Percentiles rank a stretch among this genome's conserved stretches.
phyloP scores from a whole-genome alignment of 2,329 filamentous ascomycete genomes.

The Neocatenulostroma microsporum region DNA sequence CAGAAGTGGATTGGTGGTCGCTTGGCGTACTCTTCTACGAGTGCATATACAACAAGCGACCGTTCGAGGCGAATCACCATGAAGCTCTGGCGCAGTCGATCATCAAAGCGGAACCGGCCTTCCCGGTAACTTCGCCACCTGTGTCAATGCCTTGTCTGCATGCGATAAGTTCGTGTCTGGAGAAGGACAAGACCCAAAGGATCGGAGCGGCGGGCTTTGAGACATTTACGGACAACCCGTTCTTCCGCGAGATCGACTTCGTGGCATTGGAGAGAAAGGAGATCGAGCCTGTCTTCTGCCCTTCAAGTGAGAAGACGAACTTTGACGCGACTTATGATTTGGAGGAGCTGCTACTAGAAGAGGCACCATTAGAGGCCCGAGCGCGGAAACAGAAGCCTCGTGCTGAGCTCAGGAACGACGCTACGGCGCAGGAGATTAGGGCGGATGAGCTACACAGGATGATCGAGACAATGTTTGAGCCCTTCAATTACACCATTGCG shows the following conservation, averaged over 20 bases:
- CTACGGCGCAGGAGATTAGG: conserved; percentile 86
- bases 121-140: conserved; percentile 84
- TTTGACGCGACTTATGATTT: conserved; percentile 98
- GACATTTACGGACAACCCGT: conserved; percentile 78
- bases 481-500: conserved; percentile 87
- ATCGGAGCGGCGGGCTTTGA: conserved; percentile 78
- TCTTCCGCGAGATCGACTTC: conserved; percentile 84
- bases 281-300: conserved; percentile 83
- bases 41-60: conserved; percentile 98
- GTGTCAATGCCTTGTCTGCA: conserved; percentile 84
- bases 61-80: conserved; percentile 86
- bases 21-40: conserved; percentile 97
- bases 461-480: conserved; percentile 89
- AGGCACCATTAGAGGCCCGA: conserved; percentile 87
- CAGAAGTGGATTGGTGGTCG: conserved; percentile 97
- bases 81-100: conserved; percentile 73
- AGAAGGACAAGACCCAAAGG: conserved; percentile 68
- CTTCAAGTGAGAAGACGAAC: conserved; percentile 96
- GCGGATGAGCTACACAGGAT: conserved; percentile 89
- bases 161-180: conserved; percentile 75
- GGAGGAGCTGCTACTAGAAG: conserved; percentile 86
- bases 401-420: conserved; percentile 85
- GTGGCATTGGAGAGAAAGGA: conserved; percentile 74
- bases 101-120: conserved; percentile 71
- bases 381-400: conserved; percentile 89